A percentile compares a stretch with the other conserved stretches of the same genome.
Conservation (phyloP, 306 rosid species). For the Cucurbita ficifolia region DNA sequence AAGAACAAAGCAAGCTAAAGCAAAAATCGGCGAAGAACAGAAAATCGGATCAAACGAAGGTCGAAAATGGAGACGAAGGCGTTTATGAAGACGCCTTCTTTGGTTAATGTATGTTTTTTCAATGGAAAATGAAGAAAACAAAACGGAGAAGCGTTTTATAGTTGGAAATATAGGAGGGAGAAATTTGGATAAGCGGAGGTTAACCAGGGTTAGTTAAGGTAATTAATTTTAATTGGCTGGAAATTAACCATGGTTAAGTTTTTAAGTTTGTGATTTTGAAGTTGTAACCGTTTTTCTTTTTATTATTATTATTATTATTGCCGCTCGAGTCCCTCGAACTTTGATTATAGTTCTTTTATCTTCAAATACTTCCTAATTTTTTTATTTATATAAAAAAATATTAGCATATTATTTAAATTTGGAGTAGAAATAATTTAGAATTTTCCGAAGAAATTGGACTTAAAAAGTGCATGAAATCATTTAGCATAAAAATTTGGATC, state of each 20-base stretch:
- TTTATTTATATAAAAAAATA: too few relatives aligned
- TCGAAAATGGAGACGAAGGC: background rate
- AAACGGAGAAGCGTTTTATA: background rate
- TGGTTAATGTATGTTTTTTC: background rate
- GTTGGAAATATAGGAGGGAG: background rate
- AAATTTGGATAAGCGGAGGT: background rate
- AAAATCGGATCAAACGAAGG: background rate
- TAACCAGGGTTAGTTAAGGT: background rate
- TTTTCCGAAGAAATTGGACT: too few relatives aligned
- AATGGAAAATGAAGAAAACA: background rate
- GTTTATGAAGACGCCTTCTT: conserved; percentile 9
- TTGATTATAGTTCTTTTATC: too few relatives aligned
- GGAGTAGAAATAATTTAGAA: too few relatives aligned
- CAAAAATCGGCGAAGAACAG: background rate
- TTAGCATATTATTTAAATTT: too few relatives aligned
- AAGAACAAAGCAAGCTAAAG: background rate
- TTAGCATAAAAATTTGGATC: too few relatives aligned
- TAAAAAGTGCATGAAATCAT: too few relatives aligned
- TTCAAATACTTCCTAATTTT: too few relatives aligned
- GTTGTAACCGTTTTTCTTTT: background rate
- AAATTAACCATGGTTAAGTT: background rate
- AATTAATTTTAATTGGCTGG: background rate
- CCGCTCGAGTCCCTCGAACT: background rate
- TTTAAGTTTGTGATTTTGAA: background rate
- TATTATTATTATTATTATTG: background rate